A percentile compares a stretch with the other conserved stretches of the same genome.
Evolutionary conservation across 2,329 filamentous ascomycete genomes (phyloP).

Genomic region (Botrytis medusae): DNA sequence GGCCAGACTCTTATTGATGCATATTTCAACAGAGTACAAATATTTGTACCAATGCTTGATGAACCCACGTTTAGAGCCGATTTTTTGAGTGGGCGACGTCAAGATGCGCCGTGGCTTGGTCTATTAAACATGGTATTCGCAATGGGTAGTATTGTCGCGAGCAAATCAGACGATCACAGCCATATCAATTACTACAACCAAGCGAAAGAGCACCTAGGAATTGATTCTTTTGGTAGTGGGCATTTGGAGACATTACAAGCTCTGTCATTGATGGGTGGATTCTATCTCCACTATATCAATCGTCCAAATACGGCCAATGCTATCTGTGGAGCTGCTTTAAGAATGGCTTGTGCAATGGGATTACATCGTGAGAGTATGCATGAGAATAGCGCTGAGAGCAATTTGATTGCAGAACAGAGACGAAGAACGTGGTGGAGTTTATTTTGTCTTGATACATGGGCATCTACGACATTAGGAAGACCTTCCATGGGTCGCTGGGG

Average conservation of each 20-base stretch:
- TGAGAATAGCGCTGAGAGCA: conserved; percentile 28
- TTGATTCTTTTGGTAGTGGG: conserved; percentile 68
- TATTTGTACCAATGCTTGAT: conserved; percentile 72
- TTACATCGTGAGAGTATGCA: conserved; percentile 63
- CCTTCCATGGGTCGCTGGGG: conserved; percentile 69
- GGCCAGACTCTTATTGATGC: conserved; percentile 69
- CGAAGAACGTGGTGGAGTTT: conserved; percentile 73
- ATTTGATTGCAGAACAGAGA: conserved; percentile 56
- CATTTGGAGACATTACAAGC: conserved; percentile 74
- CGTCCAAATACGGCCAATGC: conserved; percentile 75
- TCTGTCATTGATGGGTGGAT: conserved; percentile 68
- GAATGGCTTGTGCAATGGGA: conserved; percentile 73
- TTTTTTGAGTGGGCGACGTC: conserved; percentile 61
- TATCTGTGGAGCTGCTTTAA: conserved; percentile 67
- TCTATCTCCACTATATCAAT: conserved; percentile 77
- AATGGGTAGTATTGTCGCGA: conserved; percentile 69
- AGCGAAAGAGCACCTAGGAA: conserved; percentile 63
- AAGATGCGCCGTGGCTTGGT: conserved; percentile 68
- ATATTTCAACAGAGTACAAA: conserved; percentile 73
- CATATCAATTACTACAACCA: conserved; percentile 70
- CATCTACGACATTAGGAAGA: conserved; percentile 66
- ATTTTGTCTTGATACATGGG: conserved; percentile 74
- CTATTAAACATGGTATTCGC: conserved; percentile 76
- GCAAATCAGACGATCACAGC: conserved; percentile 58
- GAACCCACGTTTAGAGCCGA: conserved; percentile 68